phyloP scores from a whole-genome alignment of 1,139 yeast species.

The Blastobotrys buckinghamii region DNA sequence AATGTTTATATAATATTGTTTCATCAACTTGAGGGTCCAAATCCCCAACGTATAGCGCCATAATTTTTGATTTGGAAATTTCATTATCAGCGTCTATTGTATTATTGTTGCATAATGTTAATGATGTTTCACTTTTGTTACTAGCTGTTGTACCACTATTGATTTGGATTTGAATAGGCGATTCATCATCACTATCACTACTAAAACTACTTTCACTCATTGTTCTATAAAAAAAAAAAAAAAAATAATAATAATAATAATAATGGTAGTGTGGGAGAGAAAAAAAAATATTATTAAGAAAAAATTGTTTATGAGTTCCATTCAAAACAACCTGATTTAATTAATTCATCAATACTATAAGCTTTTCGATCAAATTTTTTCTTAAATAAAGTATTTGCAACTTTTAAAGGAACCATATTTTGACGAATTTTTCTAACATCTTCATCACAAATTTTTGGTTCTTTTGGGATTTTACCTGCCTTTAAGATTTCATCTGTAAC shows the following conservation, averaged over 20 bases:
- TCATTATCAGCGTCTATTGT: not conserved
- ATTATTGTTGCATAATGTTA: not conserved
- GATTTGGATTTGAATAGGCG: slow-evolving; percentile 3
- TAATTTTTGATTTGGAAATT: not conserved
- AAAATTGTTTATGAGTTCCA: not conserved
- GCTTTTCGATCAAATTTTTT: slow-evolving; percentile 7
- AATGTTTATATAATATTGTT: slow-evolving; percentile 33
- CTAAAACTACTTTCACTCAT: not conserved
- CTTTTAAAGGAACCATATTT: slow-evolving; percentile 7
- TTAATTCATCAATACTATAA: slow-evolving; percentile 8
- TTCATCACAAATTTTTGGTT: slow-evolving; percentile 1
- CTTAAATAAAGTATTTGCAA: slow-evolving; percentile 6
- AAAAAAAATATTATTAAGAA: not conserved
- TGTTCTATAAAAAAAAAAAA: not conserved
- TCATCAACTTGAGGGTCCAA: slow-evolving; percentile 39
- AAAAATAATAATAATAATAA: not conserved
- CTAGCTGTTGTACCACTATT: not conserved
- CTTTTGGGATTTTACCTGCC: not conserved
- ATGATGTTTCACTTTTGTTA: not conserved
- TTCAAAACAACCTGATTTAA: slow-evolving; percentile 5
- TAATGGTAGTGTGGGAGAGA: no score
- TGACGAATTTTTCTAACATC: not conserved
- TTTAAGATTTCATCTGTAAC: slow-evolving; percentile 28
- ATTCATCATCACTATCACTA: not conserved
- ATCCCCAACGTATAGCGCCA: slow-evolving; percentile 44